Percentiles rank a stretch among this genome's conserved stretches.
These are phyloP conservation scores for Sporopachydermia cereana DNA, from an alignment of 1,139 yeast species.

Conservation along the genomic window DNA sequence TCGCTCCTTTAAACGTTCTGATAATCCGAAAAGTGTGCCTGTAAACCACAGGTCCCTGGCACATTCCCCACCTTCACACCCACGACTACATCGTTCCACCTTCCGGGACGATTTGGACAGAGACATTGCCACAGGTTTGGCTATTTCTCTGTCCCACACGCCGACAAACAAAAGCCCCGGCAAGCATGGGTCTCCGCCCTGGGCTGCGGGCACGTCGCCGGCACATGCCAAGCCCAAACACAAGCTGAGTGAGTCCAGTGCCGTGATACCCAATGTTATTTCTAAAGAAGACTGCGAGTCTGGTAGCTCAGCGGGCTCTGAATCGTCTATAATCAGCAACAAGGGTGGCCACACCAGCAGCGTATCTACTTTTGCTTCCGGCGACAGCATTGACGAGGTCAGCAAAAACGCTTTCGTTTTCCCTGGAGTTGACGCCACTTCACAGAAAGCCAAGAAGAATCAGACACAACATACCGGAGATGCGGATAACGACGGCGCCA, in stretches of 20 bases:
- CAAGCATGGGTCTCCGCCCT: no score
- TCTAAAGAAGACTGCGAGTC: neutral
- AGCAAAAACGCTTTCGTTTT: conserved; percentile 1
- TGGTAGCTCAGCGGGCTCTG: conserved; percentile 2
- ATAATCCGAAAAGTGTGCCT: neutral
- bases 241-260: neutral
- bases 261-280: neutral
- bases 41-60: neutral
- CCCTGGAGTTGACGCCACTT: neutral
- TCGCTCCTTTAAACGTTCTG: neutral
- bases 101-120: conserved; percentile 3
- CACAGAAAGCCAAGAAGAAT: neutral
- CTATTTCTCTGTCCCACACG: neutral
- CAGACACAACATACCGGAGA: neutral
- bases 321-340: neutral
- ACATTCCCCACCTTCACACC: neutral
- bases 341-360: neutral
- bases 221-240: neutral
- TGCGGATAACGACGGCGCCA: neutral
- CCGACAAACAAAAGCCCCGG: neutral
- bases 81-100: neutral
- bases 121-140: conserved; percentile 4
- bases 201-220: neutral
- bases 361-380: neutral
- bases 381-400: neutral